A percentile compares a stretch with the other conserved stretches of the same genome.
Evolutionary conservation across 768 basidiomycete genomes (phyloP).

Genomic region (Suillus clintonianus): DNA sequence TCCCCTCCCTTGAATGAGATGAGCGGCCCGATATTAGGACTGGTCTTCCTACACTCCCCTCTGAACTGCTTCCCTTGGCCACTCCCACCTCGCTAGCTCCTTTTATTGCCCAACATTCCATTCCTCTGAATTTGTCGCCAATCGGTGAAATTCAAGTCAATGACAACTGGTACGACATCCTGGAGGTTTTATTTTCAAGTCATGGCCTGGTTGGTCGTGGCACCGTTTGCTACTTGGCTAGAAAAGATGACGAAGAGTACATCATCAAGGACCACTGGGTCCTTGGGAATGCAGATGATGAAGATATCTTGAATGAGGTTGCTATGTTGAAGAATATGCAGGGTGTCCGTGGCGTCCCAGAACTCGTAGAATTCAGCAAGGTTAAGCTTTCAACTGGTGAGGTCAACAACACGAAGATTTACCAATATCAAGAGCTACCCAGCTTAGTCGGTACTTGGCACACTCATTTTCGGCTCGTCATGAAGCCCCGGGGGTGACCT

Average conservation of each 20-base stretch:
- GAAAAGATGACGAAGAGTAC: neutral
- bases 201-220: neutral
- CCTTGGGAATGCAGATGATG: neutral
- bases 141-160: neutral
- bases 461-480: neutral
- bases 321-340: constrained; percentile 7
- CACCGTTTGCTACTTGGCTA: neutral
- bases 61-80: neutral
- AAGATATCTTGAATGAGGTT: constrained; percentile 3
- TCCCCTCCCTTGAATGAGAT: neutral
- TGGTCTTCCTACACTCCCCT: neutral
- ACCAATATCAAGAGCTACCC: neutral
- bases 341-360: neutral
- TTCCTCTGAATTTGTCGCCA: neutral
- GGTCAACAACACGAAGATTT: neutral
- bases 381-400: neutral
- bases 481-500: neutral
- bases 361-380: neutral
- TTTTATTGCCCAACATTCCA: neutral
- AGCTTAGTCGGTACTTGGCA: neutral
- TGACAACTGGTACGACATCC: neutral
- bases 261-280: constrained; percentile 11
- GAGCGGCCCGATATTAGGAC: neutral
- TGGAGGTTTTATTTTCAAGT: neutral
- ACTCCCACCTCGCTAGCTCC: neutral